Base-by-base conservation (phyloP, 148 eudicot species). In the Salicornia ramosissima region DNA sequence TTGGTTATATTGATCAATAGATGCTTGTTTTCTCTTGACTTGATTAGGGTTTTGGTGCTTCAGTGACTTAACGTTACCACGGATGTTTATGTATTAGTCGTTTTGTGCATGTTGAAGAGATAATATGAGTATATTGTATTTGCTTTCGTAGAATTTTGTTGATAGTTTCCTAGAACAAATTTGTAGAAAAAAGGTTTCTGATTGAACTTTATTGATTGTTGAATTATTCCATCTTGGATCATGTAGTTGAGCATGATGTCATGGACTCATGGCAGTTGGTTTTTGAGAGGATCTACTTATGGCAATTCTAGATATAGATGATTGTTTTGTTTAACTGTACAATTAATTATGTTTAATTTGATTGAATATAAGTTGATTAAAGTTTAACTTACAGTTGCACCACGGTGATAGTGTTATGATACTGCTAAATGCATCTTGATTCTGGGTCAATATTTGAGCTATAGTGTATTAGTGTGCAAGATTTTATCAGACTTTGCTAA, bases 11-110 rank as follows among this genome's bases (percentile, higher is more conserved):
- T 25, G 47, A 39, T 55, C 11, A 40, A 39, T 39, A 31, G 31
- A 40, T 68, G 61, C 2, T 39, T 18, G 46, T 69, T 33, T 36
- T 40, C 16, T n/a, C 13, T 68, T 68, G 31, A 46, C 58, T 74
- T 60, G 45, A 46, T 45, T 60, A 26, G 56, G 52, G 25, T 46
- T 58, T 28, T 43, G 6, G 66, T n/a, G 33, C 46, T 16, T 24
- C 6, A 58, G 63, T 47, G 31, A 24, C 21, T 61, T 50, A 30
- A 25, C 45, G 43, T 71, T 71, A 28, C 16, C 19, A 19, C 15
- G 45, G 9, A 14, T 58, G 22, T 16, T 58, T 15, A 6, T 56
- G 61, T 29, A n/a, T n/a, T 6, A 26, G 61, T 16, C 29, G 18
- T 47, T 19, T 18, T 16, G 52, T 49, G 53, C 53, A 49, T 49